These are phyloP conservation scores for Suillus bovinus DNA, from an alignment of 768 basidiomycete species.

Conservation along the genomic window DNA sequence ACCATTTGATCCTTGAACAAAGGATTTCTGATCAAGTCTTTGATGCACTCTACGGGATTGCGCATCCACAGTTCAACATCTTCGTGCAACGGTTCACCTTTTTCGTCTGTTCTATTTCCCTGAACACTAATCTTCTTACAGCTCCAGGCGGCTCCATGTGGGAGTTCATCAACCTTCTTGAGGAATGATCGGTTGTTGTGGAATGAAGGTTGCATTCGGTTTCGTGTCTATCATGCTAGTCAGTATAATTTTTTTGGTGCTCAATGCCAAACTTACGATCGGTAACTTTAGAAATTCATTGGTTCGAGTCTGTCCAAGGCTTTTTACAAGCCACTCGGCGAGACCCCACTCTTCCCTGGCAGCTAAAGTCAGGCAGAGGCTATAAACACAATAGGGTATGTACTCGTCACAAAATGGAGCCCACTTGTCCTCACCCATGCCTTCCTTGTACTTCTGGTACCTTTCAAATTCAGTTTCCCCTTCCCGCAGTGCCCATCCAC, in stretches of 20 bases:
- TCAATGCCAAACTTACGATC: background rate
- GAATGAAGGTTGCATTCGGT: slow-evolving; percentile 20
- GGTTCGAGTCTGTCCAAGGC: slow-evolving; percentile 29
- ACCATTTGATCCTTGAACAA: too few relatives aligned
- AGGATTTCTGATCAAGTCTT: too few relatives aligned
- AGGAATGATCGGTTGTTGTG: slow-evolving; percentile 26
- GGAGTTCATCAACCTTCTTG: slow-evolving; percentile 24
- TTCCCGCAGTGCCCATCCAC: background rate
- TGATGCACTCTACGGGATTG: too few relatives aligned
- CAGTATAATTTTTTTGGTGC: slow-evolving; percentile 9
- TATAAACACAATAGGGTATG: too few relatives aligned
- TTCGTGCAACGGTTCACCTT: slow-evolving; percentile 13
- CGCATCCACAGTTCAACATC: slow-evolving; percentile 27
- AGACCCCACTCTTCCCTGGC: slow-evolving; percentile 34
- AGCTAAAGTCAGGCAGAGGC: background rate
- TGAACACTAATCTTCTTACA: slow-evolving; percentile 22
- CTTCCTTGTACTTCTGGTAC: background rate
- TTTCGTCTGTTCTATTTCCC: slow-evolving; percentile 19
- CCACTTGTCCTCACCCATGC: background rate
- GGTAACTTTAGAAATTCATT: slow-evolving; percentile 1
- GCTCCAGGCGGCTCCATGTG: slow-evolving; percentile 19
- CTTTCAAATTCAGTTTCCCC: background rate
- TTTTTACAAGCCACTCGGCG: slow-evolving; percentile 32
- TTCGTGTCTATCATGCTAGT: slow-evolving; percentile 3
- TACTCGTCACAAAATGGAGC: slow-evolving; percentile 27